Evolutionary conservation across 805 yeast genomes (phyloP), one percentile per base, ranked within the genome.

Genomic region (Saturnispora ahearnii): DNA sequence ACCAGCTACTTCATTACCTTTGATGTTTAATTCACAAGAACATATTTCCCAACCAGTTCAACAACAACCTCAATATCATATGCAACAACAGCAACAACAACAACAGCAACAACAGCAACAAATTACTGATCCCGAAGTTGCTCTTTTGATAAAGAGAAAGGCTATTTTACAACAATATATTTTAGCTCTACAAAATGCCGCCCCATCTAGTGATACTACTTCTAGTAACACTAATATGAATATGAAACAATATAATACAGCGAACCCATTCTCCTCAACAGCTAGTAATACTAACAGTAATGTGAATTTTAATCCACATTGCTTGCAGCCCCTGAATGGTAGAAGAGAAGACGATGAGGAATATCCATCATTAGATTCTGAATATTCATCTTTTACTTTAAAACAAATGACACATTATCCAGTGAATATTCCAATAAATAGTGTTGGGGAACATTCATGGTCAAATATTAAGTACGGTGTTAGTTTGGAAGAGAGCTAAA

Each of bases 121-220:
- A 30, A 15, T 15, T 18, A 38, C 12, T 18, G 43, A 45, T 21
- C 43, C 48, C 1, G 49, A 46, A 12, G 41, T 46, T 12, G 44
- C 41, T 15, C 31, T 40, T 1, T 32, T 46, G n/a, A 22, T 46
- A 4, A 31, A 40, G 22, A 38, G 49, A 18, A 46, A 46, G 22
- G 12, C 41, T 8, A 15, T 40, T 4, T 10, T 46, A 10, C 44
- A 46, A 31, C 49, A 46, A 31, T 40, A 40, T 18, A 46, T 46
- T 15, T 18, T 26, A 24, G 41, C 49, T 3, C 32, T 46, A n/a
- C 49, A 46, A 40, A 38, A 18, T 7, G 49, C 49, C 24, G 49
- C 49, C 26, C 21, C 34, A 11, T 18, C 28, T 11, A 26, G 30
- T 22, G n/a, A 4, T 18, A 26, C 6, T 26, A 26, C 29, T 18